Conservation (phyloP, 1,139 yeast genomes). For the Protomyces pachydermus region DNA sequence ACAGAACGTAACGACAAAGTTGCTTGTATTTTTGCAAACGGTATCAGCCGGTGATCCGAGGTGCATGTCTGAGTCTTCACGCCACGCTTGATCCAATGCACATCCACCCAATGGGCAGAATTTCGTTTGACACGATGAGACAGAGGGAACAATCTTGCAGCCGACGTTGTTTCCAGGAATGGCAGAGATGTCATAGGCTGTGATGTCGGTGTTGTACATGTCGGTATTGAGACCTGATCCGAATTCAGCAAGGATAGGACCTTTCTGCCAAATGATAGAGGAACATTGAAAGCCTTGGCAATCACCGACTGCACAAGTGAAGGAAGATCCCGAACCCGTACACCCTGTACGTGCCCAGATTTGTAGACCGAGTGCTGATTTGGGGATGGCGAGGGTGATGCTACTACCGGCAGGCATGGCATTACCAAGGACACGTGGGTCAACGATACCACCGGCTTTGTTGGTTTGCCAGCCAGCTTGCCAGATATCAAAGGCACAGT, state of each 20-base stretch:
- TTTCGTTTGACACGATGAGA: conserved; percentile 17
- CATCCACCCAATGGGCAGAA: conserved; percentile 20
- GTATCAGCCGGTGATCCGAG: conserved; percentile 25
- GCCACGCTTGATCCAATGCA: conserved; percentile 17
- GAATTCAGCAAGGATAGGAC: conserved; percentile 25
- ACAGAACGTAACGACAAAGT: conserved; percentile 25
- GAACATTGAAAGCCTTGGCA: conserved; percentile 22
- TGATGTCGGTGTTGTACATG: conserved; percentile 24
- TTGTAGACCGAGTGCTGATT: conserved; percentile 21
- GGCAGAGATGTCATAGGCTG: conserved; percentile 26
- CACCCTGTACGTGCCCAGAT: conserved; percentile 26
- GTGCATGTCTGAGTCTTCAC: conserved; percentile 9
- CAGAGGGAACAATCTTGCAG: conserved; percentile 22
- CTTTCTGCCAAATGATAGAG: conserved; percentile 24
- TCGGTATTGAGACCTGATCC: conserved; percentile 24
- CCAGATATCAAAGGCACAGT: conserved; percentile 24
- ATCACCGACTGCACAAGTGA: conserved; percentile 19
- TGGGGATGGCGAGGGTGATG: conserved; percentile 14
- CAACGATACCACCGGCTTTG: conserved; percentile 19
- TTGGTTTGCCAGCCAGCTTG: conserved; percentile 27
- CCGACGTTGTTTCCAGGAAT: conserved; percentile 26
- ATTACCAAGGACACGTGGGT: conserved; percentile 17
- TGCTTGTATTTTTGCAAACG: conserved; percentile 17
- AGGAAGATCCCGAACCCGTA: conserved; percentile 10
- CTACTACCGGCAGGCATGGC: conserved; percentile 14